These are phyloP conservation scores for Neofusicoccum sp. DNA, from an alignment of 2,329 filamentous ascomycete species.

Conservation along the genomic window DNA sequence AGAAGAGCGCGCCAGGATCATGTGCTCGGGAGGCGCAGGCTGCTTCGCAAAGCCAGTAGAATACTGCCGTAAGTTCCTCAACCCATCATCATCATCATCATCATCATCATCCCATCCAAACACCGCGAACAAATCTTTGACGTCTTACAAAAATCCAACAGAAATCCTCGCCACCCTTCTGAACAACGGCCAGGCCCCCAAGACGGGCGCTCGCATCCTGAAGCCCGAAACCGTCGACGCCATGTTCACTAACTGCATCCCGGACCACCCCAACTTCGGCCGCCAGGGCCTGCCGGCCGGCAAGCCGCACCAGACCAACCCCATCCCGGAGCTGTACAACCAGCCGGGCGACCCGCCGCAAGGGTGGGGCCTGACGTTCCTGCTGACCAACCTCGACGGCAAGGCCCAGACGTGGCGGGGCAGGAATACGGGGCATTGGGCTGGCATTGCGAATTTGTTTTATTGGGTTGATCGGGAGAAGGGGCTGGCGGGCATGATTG, in stretches of 20 bases:
- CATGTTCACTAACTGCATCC: slow-evolving; percentile 66
- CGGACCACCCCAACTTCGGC: slow-evolving; percentile 53
- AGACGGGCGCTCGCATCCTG: slow-evolving; percentile 56
- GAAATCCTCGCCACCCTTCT: slow-evolving; percentile 61
- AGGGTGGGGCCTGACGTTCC: slow-evolving; percentile 63
- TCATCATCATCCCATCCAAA: neutral
- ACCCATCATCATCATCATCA: neutral
- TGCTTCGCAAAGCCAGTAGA: slow-evolving; percentile 59
- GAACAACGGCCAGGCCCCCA: slow-evolving; percentile 62
- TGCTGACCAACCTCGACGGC: slow-evolving; percentile 44
- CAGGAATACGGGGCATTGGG: slow-evolving; percentile 55
- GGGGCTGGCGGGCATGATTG: slow-evolving; percentile 48
- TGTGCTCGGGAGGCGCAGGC: slow-evolving; percentile 63
- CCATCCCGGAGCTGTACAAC: slow-evolving; percentile 51
- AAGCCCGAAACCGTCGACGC: slow-evolving; percentile 57
- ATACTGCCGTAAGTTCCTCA: slow-evolving; percentile 53
- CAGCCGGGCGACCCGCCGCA: slow-evolving; percentile 53
- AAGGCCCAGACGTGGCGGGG: slow-evolving; percentile 7
- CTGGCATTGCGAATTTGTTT: slow-evolving; percentile 59
- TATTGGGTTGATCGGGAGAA: slow-evolving; percentile 64
- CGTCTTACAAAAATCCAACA: slow-evolving; percentile 32
- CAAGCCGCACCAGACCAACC: slow-evolving; percentile 51
- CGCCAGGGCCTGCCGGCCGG: slow-evolving; percentile 45
- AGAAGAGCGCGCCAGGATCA: slow-evolving; percentile 45
- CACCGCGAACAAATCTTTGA: slow-evolving; percentile 24